Base-by-base conservation (phyloP, 495 filamentous ascomycete species). In the Apiosordaria backusii region DNA sequence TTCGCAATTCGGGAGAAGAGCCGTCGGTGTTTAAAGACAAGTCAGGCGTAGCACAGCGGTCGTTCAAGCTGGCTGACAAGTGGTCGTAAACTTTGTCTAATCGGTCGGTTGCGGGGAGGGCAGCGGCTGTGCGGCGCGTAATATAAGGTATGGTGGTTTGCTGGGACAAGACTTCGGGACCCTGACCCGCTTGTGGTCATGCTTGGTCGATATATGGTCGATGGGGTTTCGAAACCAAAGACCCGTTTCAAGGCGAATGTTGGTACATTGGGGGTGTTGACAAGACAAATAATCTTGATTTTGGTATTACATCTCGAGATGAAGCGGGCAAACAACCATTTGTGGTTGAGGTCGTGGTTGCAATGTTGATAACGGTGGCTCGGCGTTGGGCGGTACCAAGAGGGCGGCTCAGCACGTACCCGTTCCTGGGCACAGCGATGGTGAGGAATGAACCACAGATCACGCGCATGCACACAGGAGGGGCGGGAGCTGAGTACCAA, bases 391-490 rank as follows among this genome's bases (percentile, higher is more conserved):
- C 29, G 64, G 6, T 50, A 53, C 35, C 27, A 61, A 45, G 24
- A 61, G 18, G 65, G 62, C 22, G 35, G 35, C 35, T 45, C 35
- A 45, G 35, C 35, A 45, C 35, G 35, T 45, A 45, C 35, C 35
- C 35, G 35, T 45, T 45, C 60, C 57, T 10, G 59, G 52, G 57
- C 60, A 65, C 7, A 27, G 59, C 59, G 26, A 61, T 27, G 64
- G 61, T 62, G 52, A 72, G 68, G 68, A 68, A 70, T 68, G 71
- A 65, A 63, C 68, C 62, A 50, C 50, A 54, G 66, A 68, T 69
- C 67, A 71, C 66, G 71, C 71, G 69, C 53, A 63, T 25, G 50
- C 62, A 29, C 27, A 25, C 53, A 24, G 60, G 54, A 61, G 63
- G 60, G 63, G 60, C 26, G 24, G 57, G 15, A 23, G 23, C 65